Conservation (phyloP, 805 yeast genomes). For the Yarrowia osloensis region DNA sequence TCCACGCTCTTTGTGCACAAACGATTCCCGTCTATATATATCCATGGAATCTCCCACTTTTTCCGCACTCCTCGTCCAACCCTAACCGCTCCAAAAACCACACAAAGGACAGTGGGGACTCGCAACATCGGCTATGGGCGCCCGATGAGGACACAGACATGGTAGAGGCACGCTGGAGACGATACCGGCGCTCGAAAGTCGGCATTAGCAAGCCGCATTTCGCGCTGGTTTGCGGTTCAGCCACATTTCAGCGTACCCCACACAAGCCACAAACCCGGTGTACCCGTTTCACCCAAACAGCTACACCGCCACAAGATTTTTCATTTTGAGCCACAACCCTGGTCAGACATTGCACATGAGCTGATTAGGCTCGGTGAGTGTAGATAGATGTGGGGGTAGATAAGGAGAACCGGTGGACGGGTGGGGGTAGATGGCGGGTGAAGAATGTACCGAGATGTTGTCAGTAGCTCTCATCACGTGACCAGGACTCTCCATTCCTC, state of each 20-base stretch:
- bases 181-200: background rate
- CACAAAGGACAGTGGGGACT: no score
- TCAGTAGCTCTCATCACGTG: no score
- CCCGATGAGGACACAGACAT: background rate
- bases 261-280: constrained; percentile 2
- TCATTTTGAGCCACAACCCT: background rate
- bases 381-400: background rate
- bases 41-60: no score
- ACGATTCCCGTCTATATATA: background rate
- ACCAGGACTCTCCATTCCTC: background rate
- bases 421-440: no score
- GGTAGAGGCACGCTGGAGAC: background rate
- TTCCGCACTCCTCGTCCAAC: background rate
- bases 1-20: no score
- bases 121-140: background rate
- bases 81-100: background rate
- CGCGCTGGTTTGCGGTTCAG: background rate
- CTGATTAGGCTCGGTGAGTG: background rate
- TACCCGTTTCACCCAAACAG: background rate
- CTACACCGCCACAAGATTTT: constrained; percentile 7
- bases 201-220: background rate
- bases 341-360: background rate
- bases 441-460: no score
- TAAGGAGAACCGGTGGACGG: no score
- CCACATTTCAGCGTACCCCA: background rate